phyloP scores from a whole-genome alignment of 108 stramenopile genomes.

The Nitzschia sp. region DNA sequence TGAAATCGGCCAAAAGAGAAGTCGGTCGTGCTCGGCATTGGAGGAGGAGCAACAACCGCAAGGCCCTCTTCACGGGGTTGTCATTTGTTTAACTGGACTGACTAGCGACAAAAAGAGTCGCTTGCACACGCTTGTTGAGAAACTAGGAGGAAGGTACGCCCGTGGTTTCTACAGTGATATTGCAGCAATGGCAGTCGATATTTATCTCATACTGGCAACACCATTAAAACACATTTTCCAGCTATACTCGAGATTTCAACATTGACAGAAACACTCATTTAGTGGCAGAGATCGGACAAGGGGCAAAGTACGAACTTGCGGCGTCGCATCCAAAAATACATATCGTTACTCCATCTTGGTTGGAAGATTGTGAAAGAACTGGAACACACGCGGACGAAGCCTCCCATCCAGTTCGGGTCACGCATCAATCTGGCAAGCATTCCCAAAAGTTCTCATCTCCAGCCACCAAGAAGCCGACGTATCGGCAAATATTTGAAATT shows the following conservation, averaged over 20 bases:
- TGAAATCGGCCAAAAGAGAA: background rate
- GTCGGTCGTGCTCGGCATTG: background rate
- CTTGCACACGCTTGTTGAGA: conserved; percentile 32
- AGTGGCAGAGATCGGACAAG: conserved; percentile 32
- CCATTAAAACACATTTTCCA: too few species aligned
- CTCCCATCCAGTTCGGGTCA: background rate
- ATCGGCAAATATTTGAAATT: background rate
- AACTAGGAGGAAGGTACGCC: conserved; percentile 46
- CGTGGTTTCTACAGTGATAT: too few species aligned
- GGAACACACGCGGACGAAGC: conserved; percentile 26
- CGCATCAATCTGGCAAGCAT: too few species aligned
- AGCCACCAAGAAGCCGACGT: background rate
- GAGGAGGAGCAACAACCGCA: too few species aligned
- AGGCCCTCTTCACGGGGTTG: conserved; percentile 34
- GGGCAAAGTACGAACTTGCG: conserved; percentile 50
- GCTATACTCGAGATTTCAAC: conserved; percentile 46
- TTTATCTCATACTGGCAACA: too few species aligned
- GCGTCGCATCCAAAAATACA: conserved; percentile 22
- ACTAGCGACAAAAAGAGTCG: conserved; percentile 28
- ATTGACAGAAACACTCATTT: conserved; percentile 49
- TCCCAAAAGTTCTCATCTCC: too few species aligned
- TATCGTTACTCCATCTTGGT: conserved; percentile 47
- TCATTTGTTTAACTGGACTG: conserved; percentile 48
- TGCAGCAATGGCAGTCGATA: too few species aligned
- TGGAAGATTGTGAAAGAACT: conserved; percentile 21